Evolutionary conservation across 495 filamentous ascomycete species (phyloP).

Genomic region (Hypomontagnella monticulosa): DNA sequence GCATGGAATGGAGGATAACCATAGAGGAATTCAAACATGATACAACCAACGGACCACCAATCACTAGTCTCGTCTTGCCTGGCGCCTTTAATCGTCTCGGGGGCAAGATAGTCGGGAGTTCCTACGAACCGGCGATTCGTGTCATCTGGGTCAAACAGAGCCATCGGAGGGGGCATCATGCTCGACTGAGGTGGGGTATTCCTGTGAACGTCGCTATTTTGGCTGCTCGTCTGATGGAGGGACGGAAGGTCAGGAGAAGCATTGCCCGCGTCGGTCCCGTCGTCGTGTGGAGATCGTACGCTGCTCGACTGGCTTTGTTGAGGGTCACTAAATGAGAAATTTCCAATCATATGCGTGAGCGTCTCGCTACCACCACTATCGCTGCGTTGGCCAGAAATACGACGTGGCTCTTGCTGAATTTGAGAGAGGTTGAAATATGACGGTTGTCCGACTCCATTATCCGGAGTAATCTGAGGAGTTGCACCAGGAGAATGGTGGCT

Average conservation of each 20-base stretch:
- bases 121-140: conserved; percentile 93
- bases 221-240: conserved; percentile 69
- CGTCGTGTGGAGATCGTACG: conserved; percentile 67
- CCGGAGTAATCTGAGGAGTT: conserved; percentile 90
- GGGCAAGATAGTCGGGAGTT: conserved; percentile 96
- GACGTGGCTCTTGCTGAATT: conserved; percentile 76
- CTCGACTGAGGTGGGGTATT: conserved; percentile 72
- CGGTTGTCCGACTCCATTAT: conserved; percentile 78
- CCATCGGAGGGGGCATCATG: conserved; percentile 95
- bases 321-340: conserved; percentile 79
- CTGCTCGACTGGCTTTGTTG: conserved; percentile 48
- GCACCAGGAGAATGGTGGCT: conserved; percentile 75
- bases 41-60: conserved; percentile 99
- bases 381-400: conserved; percentile 87
- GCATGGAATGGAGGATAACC: conserved; percentile 93
- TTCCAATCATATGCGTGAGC: conserved; percentile 82
- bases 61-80: conserved; percentile 98
- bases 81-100: conserved; percentile 93
- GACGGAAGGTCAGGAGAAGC: conserved; percentile 76
- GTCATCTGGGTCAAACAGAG: conserved; percentile 94
- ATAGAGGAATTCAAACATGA: conserved; percentile 95
- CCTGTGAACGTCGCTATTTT: conserved; percentile 55
- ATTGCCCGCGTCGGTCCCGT: conserved; percentile 57
- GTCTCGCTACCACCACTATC: conserved; percentile 91
- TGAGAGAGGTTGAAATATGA: conserved; percentile 90